Evolutionary conservation across 306 rosid species (phyloP), one percentile per base, ranked within the genome.

Genomic region (Cotoneaster glaucophyllus): DNA sequence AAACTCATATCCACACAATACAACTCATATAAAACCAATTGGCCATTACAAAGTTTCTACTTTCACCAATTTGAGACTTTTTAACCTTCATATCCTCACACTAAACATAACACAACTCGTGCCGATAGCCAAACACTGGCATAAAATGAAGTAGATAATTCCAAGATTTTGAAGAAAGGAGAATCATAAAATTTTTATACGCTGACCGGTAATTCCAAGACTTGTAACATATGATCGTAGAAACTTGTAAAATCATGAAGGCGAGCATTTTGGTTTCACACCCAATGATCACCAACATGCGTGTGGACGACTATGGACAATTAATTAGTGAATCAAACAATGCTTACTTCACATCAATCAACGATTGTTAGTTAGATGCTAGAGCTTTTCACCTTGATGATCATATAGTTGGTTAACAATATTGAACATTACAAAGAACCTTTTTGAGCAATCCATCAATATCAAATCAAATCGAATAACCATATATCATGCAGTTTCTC

Each of bases 401-500:
- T 22, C 29, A 58, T 10, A 10, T 8, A 24, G 64, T 58, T 58
- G 31, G 29, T 59, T 17, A 59, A 59, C 9, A 29, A 14, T 28
- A 7, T 63, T 63, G 67, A 63, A 63, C 67, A 29, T 3, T 19
- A 63, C 6, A 29, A 63, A 63, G 18, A 8, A 12, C 43, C 43
- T 18, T 29, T 64, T 31, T 17, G 4, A 64, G 43, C 22, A 7
- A 64, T 64, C 68, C 43, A 26, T 61, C 66, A 28, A 61, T 4
- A 64, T 64, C 43, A 17, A 64, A 26, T 26, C 66, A 61, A 29
- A 26, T 61, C 66, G 29, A 28, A 18, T 31, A 64, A 15, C 43
- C 11, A 31, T 64, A 61, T 61, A 61, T 64, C 43, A 31, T 61
- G 29, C 64, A 70, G 72, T 71, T 71, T 67, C 28, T 71, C 48